Conservation (phyloP, 257 asterid genomes). For the Verbena officinalis region DNA sequence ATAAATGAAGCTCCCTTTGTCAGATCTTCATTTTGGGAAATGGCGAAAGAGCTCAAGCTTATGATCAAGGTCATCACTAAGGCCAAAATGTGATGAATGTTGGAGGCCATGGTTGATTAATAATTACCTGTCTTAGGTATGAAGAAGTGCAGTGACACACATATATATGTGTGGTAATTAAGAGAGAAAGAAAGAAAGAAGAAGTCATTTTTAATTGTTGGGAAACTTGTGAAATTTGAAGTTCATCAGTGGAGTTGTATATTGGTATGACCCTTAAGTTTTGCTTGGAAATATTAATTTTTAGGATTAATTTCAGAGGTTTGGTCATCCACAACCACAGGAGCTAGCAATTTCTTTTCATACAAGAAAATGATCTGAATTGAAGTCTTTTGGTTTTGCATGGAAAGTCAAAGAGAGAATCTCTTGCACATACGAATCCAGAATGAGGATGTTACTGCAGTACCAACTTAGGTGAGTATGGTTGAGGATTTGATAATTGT, state of each 20-base stretch:
- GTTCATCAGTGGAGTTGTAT: constrained; percentile 36
- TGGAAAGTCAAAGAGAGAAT: constrained; percentile 22
- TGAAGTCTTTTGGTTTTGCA: neutral
- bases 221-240: constrained; percentile 47
- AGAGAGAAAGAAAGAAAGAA: neutral
- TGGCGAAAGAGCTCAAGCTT: constrained; percentile 22
- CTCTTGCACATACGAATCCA: constrained; percentile 3
- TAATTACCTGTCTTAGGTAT: neutral
- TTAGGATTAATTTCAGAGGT: constrained; percentile 40
- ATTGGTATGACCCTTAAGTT: constrained; percentile 56
- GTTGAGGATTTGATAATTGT: constrained; percentile 26
- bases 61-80: constrained; percentile 35
- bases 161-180: constrained; percentile 25
- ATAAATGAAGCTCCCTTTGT: constrained; percentile 64
- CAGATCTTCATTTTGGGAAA: constrained; percentile 37
- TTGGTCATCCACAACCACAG: constrained; percentile 58
- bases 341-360: constrained; percentile 41
- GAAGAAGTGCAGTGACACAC: constrained; percentile 20
- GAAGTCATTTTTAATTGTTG: neutral
- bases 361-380: constrained; percentile 30
- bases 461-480: constrained; percentile 42
- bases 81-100: constrained; percentile 22
- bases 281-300: neutral
- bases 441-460: constrained; percentile 8
- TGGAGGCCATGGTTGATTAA: constrained; percentile 40